These are phyloP conservation scores for Syncephalis fuscata DNA, from an alignment of 371 early-diverging fungal species.

Conservation along the genomic window DNA sequence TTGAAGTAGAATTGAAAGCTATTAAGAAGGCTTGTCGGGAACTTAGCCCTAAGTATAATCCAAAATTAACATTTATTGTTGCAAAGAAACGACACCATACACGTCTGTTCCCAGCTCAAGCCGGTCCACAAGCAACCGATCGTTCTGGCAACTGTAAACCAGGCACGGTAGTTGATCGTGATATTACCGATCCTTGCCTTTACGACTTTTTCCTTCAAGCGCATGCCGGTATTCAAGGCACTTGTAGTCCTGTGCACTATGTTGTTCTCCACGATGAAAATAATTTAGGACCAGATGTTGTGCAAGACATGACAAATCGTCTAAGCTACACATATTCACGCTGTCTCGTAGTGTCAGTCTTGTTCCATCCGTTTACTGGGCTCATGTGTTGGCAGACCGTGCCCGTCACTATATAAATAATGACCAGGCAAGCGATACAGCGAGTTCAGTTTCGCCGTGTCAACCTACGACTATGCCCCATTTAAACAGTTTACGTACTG, in stretches of 20 bases:
- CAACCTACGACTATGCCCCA: too few species aligned
- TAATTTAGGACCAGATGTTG: slow-evolving; percentile 33
- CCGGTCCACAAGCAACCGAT: slow-evolving; percentile 22
- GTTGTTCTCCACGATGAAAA: slow-evolving; percentile 59
- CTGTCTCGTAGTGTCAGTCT: slow-evolving; percentile 64
- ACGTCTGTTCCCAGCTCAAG: slow-evolving; percentile 48
- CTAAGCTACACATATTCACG: slow-evolving; percentile 71
- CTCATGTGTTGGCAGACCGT: slow-evolving; percentile 65
- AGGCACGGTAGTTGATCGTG: slow-evolving; percentile 66
- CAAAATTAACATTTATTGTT: slow-evolving; percentile 63
- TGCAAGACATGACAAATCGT: slow-evolving; percentile 56
- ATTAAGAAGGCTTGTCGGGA: slow-evolving; percentile 43
- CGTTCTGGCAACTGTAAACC: slow-evolving; percentile 55
- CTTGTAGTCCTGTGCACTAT: slow-evolving; percentile 68
- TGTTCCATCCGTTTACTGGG: slow-evolving; percentile 75
- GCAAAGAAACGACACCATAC: slow-evolving; percentile 84
- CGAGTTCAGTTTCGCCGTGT: too few species aligned
- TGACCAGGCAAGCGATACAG: too few species aligned
- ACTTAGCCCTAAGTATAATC: slow-evolving; percentile 39
- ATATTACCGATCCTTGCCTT: slow-evolving; percentile 37
- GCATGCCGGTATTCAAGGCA: slow-evolving; percentile 65
- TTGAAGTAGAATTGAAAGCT: slow-evolving; percentile 42
- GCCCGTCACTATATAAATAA: slow-evolving; percentile 22
- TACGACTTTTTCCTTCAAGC: slow-evolving; percentile 74
- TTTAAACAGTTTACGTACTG: too few species aligned